phyloP scores from a whole-genome alignment of 208 protist species.

The Sergeia podlipaevii region DNA sequence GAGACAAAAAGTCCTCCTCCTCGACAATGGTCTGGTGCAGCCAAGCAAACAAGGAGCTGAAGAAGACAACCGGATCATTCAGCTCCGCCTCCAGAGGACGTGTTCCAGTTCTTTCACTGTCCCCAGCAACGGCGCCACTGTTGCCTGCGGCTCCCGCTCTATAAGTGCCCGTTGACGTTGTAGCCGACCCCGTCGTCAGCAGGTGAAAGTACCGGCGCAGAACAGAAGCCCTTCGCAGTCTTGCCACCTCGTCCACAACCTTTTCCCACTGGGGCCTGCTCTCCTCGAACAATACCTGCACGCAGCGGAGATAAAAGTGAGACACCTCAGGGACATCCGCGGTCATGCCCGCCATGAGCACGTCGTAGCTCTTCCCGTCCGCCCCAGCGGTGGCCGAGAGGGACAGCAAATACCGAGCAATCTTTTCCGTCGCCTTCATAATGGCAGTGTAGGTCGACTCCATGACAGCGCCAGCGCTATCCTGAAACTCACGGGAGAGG shows the following conservation, averaged over 20 bases:
- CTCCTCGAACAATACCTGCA: constrained; percentile 57
- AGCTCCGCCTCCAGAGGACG: constrained; percentile 81
- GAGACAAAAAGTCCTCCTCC: constrained; percentile 68
- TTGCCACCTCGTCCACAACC: constrained; percentile 69
- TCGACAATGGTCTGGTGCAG: constrained; percentile 80
- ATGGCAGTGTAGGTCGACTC: constrained; percentile 73
- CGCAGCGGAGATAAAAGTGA: constrained; percentile 63
- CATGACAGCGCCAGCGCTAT: constrained; percentile 54
- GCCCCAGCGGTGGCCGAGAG: constrained; percentile 13
- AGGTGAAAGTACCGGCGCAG: constrained; percentile 85
- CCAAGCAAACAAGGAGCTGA: constrained; percentile 81
- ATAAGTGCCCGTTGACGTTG: constrained; percentile 48
- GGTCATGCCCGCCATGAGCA: constrained; percentile 12
- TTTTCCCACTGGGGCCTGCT: constrained; percentile 45
- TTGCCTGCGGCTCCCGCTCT: constrained; percentile 9
- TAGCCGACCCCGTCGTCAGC: constrained; percentile 66
- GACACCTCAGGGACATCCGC: constrained; percentile 69
- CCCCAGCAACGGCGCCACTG: neutral
- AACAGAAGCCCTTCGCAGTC: constrained; percentile 61
- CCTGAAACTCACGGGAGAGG: constrained; percentile 50
- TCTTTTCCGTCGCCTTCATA: constrained; percentile 49
- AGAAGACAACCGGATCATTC: constrained; percentile 78
- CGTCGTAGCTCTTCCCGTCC: neutral
- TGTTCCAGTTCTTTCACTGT: constrained; percentile 6
- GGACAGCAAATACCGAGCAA: constrained; percentile 57